Evolutionary conservation across 2,329 filamentous ascomycete genomes (phyloP), one percentile per base, ranked within the genome.

Genomic region (Beauveria sp.): DNA sequence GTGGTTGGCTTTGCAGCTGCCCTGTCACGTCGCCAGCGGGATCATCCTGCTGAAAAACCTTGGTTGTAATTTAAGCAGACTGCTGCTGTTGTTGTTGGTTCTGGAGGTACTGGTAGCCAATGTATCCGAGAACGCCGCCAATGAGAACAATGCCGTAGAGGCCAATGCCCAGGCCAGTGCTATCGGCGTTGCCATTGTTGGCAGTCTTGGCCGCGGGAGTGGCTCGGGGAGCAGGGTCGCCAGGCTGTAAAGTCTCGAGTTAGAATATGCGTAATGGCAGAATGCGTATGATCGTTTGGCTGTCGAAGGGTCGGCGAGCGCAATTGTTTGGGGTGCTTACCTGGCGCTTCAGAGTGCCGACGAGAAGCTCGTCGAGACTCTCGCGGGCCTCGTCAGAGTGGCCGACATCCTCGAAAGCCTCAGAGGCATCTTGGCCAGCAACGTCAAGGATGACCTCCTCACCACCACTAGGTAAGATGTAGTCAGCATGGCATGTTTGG

Each of bases 371-470:
- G 38, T 89, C 87, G 62, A 99, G 87, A 68, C 96, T 93, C 81
- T 98, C 93, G 68, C 95, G 89, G 68, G 95, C 95, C 83, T 99
- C 95, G 77, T 99, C 95, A 71, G 90, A 96, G 88, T 99, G 95
- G 73, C 95, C 95, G 72, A 99, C 95, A 78, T 99, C 95, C 82
- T 99, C 95, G 75, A 99, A 99, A 65, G 95, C 93, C 80, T 98
- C 95, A 70, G 93, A 96, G 71, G 90, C 89, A 77, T 99, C 95
- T 80, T 96, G 93, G 69, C 95, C 95, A 72, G 83, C 95, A 66
- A 98, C 93, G 69, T 99, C 95, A 69, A 99, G 88, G 66, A 99
- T 82, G 69, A 99, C 95, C 81, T 99, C 95, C 80, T 99, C 95
- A 80, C 95, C 95, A 82, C 95, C 95, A 71, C 95, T 98, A 34